Evolutionary conservation across 202 grass and related monocot genomes (phyloP), one percentile per base, ranked within the genome.

Genomic region (Digitaria exilis): DNA sequence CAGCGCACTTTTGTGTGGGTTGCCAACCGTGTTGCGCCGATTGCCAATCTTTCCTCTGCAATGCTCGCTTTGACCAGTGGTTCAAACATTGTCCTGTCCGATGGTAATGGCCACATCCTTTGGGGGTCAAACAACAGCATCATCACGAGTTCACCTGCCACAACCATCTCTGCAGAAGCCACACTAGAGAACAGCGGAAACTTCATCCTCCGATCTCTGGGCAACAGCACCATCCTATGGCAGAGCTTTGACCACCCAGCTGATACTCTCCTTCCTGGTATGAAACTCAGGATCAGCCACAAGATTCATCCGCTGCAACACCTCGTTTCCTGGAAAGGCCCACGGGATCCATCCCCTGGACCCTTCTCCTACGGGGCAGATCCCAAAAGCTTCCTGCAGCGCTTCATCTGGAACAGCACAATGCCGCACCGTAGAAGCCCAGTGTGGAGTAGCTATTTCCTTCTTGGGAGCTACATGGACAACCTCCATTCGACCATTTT

Each of bases 221-320:
- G 31, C 18, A 41, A 80, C 32, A 42, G 35, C 22, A 48, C 51
- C 25, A 62, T 66, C n/a, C 29, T 84, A 18, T 96, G 93, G 90
- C 90, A 96, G 83, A 92, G 93, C 71, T 95, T 96, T 10, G 85
- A 96, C 39, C 50, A 96, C 61, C 90, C 80, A 0, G 66, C 79
- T 0, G 86, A 96, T 76, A 93, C 84, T 18, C 76, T 85, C 17
- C 69, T 97, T 21, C 86, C 86, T 0, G 88, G 86, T 11, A 81
- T 80, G 87, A 86, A 86, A 51, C 7, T 91, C 16, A 85, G 90
- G 69, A 69, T 90, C 16, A 90, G 89, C 77, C 81, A 76, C 73
- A 83, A 81, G 2, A 88, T 43, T 5, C 77, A 82, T 14, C 77
- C 84, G 11, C 28, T 63, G 22, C 80, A 76, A n/a, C 43, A 66